Conservation (phyloP, 345 rosid species). For the Carallia pectinifolia region DNA sequence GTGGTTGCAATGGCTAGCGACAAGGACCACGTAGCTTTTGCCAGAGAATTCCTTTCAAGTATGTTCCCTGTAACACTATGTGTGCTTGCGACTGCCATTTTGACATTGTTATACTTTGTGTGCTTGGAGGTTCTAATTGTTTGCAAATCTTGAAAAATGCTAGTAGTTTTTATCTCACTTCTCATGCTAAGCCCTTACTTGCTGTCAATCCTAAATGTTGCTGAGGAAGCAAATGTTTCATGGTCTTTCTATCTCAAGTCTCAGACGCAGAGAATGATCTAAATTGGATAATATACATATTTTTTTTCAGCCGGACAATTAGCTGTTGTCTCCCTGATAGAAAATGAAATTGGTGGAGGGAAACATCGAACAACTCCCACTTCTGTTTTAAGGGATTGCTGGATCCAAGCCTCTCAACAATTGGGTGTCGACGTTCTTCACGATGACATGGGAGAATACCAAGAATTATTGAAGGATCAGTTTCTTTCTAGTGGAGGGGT, state of each 20-base stretch:
- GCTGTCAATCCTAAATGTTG: neutral
- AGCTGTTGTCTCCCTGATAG: conserved; percentile 66
- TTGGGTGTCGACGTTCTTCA: conserved; percentile 37
- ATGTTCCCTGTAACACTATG: conserved; percentile 1
- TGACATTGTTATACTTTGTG: neutral
- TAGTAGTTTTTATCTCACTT: neutral
- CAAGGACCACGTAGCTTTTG: conserved; percentile 83
- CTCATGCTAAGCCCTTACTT: neutral
- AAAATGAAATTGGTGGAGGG: conserved; percentile 69
- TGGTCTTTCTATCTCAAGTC: neutral
- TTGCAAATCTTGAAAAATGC: neutral
- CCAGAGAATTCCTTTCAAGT: conserved; percentile 77
- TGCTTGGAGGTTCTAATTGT: neutral
- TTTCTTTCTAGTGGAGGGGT: neutral
- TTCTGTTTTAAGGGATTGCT: conserved; percentile 48
- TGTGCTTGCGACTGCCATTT: neutral
- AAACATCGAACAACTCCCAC: conserved; percentile 59
- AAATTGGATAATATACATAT: conserved; percentile 3
- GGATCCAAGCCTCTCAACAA: conserved; percentile 65
- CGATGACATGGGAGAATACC: conserved; percentile 27
- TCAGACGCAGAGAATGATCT: conserved; percentile 3
- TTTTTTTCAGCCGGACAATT: conserved; percentile 42
- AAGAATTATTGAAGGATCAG: conserved; percentile 16
- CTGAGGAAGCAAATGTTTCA: neutral
- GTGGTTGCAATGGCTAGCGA: conserved; percentile 92